Percentiles rank a stretch among this genome's conserved stretches.
Evolutionary conservation across 1,139 yeast genomes (phyloP).

Genomic region (Williopsis jadinii): DNA sequence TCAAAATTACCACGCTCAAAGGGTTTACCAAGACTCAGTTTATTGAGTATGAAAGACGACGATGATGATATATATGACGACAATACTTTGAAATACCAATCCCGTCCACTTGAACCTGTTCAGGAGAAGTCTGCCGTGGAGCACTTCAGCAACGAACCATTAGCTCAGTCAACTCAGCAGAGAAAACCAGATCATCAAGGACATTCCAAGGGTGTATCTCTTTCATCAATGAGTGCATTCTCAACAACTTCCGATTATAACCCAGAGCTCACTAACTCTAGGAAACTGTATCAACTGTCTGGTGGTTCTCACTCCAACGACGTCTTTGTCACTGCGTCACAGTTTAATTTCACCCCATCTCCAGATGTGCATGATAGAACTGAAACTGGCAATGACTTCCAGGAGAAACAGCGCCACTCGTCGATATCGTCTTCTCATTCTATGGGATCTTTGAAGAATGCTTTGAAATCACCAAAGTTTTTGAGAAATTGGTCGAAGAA

Average conservation of each 20-base stretch:
- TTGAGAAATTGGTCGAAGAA: conserved; percentile 18
- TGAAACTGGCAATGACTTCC: background rate
- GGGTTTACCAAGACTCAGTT: conserved; percentile 20
- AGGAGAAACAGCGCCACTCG: background rate
- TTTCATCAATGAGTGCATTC: conserved; percentile 18
- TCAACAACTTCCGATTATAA: conserved; percentile 14
- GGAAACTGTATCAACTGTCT: conserved; percentile 20
- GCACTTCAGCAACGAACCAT: background rate
- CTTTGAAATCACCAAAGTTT: conserved; percentile 14
- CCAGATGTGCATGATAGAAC: background rate
- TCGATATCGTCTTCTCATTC: background rate
- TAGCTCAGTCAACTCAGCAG: too few species aligned
- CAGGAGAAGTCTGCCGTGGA: conserved; percentile 3
- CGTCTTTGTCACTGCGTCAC: conserved; percentile 36
- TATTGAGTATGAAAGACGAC: conserved; percentile 18
- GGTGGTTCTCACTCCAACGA: conserved; percentile 25
- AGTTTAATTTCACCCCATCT: conserved; percentile 24
- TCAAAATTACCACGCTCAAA: conserved; percentile 19
- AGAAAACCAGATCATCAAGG: background rate
- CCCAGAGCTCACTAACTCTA: conserved; percentile 6
- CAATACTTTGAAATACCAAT: background rate
- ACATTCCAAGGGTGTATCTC: conserved; percentile 10
- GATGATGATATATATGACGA: conserved; percentile 12
- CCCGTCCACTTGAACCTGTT: conserved; percentile 8
- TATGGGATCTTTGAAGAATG: conserved; percentile 2